phyloP scores from a whole-genome alignment of 2,329 filamentous ascomycete species.

The Graphilbum sp. region DNA sequence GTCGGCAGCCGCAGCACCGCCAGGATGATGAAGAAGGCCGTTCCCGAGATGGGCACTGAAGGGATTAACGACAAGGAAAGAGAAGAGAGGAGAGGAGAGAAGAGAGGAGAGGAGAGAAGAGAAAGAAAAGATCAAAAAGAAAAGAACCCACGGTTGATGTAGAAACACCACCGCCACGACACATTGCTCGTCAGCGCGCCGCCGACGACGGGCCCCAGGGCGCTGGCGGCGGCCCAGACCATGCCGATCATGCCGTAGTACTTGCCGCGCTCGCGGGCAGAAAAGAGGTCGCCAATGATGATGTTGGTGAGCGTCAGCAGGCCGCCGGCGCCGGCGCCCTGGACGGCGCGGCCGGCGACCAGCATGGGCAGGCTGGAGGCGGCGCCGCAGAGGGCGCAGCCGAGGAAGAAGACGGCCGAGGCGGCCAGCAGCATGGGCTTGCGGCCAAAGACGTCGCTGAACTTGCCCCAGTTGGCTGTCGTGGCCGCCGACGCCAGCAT shows the following conservation, averaged over 20 bases:
- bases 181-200: conserved; percentile 9
- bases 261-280: conserved; percentile 10
- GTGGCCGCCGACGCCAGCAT: conserved; percentile 52
- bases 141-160: conserved; percentile 33
- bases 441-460: conserved; percentile 42
- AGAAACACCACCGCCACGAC: conserved; percentile 53
- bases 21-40: conserved; percentile 30
- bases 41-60: conserved; percentile 16
- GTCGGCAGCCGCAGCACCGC: conserved; percentile 52
- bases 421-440: conserved; percentile 35
- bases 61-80: neutral
- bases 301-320: conserved; percentile 45
- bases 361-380: conserved; percentile 33
- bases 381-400: conserved; percentile 36
- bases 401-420: conserved; percentile 35
- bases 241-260: conserved; percentile 11
- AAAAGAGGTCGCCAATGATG: conserved; percentile 30
- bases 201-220: conserved; percentile 10
- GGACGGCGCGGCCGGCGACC: conserved; percentile 37
- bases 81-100: neutral
- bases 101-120: neutral
- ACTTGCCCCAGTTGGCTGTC: conserved; percentile 53
- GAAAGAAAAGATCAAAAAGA: neutral
- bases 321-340: conserved; percentile 40
- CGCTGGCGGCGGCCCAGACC: conserved; percentile 10